phyloP scores from a whole-genome alignment of 345 rosid species.

The Punica granatum region DNA sequence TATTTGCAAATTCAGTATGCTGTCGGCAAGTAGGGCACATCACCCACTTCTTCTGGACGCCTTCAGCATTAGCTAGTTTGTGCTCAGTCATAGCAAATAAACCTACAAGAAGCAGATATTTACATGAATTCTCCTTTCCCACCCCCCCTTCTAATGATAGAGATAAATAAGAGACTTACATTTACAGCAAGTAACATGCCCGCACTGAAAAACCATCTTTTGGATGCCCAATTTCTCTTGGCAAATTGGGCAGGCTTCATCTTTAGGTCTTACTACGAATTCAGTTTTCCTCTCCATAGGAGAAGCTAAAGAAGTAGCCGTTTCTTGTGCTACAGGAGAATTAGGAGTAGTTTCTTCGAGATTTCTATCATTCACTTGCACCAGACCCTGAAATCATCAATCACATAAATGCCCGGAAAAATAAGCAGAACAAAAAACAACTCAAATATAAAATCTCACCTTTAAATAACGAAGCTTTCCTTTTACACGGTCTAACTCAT shows the following conservation, averaged over 20 bases:
- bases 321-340: conserved; percentile 35
- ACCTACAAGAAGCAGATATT: conserved; percentile 37
- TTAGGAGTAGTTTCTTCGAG: conserved; percentile 30
- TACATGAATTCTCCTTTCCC: neutral
- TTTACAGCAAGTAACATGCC: conserved; percentile 86
- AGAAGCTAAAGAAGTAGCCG: conserved; percentile 13
- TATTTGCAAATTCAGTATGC: conserved; percentile 70
- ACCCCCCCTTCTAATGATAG: neutral
- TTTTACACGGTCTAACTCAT: conserved; percentile 46
- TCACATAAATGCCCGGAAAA: neutral
- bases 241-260: conserved; percentile 88
- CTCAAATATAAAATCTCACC: conserved; percentile 30
- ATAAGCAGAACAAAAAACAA: neutral
- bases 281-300: conserved; percentile 32
- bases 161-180: conserved; percentile 33
- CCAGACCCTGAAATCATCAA: conserved; percentile 55
- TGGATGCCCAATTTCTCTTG: conserved; percentile 68
- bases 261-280: conserved; percentile 28
- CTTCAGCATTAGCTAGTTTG: conserved; percentile 28
- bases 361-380: conserved; percentile 47
- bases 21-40: conserved; percentile 95
- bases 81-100: conserved; percentile 75
- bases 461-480: conserved; percentile 91
- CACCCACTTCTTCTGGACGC: conserved; percentile 55
- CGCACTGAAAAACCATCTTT: conserved; percentile 96